Base-by-base conservation (phyloP, 306 rosid species). In the Astragalus glycyphyllos region DNA sequence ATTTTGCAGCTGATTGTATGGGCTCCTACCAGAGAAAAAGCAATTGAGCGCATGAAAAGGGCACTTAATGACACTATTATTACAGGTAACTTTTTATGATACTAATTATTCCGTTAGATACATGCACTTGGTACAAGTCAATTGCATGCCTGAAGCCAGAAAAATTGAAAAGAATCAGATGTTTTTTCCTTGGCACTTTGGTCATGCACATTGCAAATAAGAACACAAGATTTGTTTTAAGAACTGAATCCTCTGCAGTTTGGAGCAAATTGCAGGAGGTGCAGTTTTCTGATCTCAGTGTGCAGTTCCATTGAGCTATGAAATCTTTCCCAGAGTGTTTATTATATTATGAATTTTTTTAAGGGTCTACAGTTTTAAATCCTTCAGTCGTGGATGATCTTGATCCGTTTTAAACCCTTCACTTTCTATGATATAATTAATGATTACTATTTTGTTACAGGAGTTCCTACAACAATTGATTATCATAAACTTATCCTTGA, bases 1-100 rank as follows among this genome's bases (percentile, higher is more conserved):
- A 5, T 77, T 68, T 59, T 85, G 29, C 51, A 94, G 99, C 92
- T 94, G 79, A 87, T 94, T 82, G 99, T 94, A 13, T 94, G 99
- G 99, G 99, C 99, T 84, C 99, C 99, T 65, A 91, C 97, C 32
- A 87, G 99, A 73, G 99, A 86, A 79, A 94, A 94, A 84, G 99
- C 99, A 51, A 87, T 94, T 53, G 91, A 89, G 5, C 97, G 97
- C 79, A 94, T 94, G 99, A 94, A 87, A 78, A 87, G 99, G 79
- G 99, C 99, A 73, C 99, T 94, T 42, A 75, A 87, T 4, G 99
- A 94, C 86, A 94, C 99, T 59, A 81, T 89, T 54, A 94, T 94
- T 75, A 91, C 96, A 29, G 99, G 99, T 94, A 68, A 73, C 71
- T 66, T 54, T 66, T 55, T 42, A 7, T 61, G 12, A 10, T 37